Percentiles rank a stretch among this genome's conserved stretches.
Evolutionary conservation across 2,329 filamentous ascomycete species (phyloP).

Genomic region (Pseudogymnoascus sp.): DNA sequence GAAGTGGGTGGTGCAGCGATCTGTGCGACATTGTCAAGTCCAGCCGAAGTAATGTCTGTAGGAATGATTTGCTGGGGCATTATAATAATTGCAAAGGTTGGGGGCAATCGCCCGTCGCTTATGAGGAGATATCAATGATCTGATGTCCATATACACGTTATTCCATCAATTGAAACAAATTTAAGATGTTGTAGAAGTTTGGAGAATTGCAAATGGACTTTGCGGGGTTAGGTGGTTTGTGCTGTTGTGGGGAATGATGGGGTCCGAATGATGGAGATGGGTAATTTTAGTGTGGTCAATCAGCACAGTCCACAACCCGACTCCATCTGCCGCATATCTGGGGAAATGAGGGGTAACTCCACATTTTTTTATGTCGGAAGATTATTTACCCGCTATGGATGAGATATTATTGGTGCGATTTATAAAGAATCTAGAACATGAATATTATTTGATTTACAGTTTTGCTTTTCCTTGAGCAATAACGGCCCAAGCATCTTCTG

Average conservation of each 20-base stretch:
- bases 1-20: not conserved
- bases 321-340: not conserved
- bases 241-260: not conserved
- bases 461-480: constrained; percentile 39
- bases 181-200: not conserved
- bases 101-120: not conserved
- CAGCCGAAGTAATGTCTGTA: not conserved
- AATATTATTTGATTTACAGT: constrained; percentile 24
- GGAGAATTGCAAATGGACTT: not conserved
- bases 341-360: constrained; percentile 2
- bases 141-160: not conserved
- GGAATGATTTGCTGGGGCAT: not conserved
- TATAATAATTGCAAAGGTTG: not conserved
- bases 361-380: not conserved
- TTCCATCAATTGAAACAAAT: not conserved
- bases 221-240: constrained; percentile 2
- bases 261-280: not conserved
- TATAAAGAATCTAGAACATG: not conserved
- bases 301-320: not conserved
- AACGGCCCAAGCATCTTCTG: constrained; percentile 31
- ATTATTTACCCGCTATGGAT: not conserved
- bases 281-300: not conserved
- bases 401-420: not conserved
- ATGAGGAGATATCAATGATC: not conserved
- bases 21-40: not conserved